Percentiles rank a stretch among this genome's conserved stretches.
Conservation (phyloP, 305 asterid genomes). For the Rubia peregrina region DNA sequence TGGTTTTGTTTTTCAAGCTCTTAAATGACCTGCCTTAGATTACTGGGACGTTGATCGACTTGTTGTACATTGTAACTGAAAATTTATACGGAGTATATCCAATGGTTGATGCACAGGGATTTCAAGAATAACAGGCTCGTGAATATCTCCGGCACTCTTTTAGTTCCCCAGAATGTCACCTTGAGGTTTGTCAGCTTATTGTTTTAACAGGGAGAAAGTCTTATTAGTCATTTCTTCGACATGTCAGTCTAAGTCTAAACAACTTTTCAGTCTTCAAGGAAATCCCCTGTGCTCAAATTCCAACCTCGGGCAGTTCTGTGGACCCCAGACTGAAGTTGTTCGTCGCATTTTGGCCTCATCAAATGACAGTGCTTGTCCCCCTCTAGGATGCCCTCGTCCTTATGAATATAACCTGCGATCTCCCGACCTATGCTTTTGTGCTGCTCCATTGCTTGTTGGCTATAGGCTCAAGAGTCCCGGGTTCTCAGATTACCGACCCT, state of each 20-base stretch:
- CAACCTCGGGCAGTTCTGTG: slow-evolving; percentile 37
- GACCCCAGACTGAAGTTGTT: slow-evolving; percentile 41
- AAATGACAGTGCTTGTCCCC: slow-evolving; percentile 32
- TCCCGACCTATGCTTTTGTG: slow-evolving; percentile 63
- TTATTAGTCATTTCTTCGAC: slow-evolving; percentile 2
- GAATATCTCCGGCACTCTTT: slow-evolving; percentile 44
- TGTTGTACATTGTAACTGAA: neutral
- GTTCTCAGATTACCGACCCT: slow-evolving; percentile 63
- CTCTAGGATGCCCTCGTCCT: slow-evolving; percentile 53
- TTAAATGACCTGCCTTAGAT: neutral
- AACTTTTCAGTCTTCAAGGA: slow-evolving; percentile 68
- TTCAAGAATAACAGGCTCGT: slow-evolving; percentile 52
- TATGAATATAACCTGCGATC: slow-evolving; percentile 54
- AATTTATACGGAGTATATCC: neutral
- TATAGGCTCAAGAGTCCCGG: slow-evolving; percentile 95
- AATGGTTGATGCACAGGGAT: slow-evolving; percentile 53
- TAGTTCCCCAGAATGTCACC: slow-evolving; percentile 45
- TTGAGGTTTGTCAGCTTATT: slow-evolving; percentile 44
- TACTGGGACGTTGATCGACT: neutral
- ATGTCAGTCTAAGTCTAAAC: slow-evolving; percentile 5
- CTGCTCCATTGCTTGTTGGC: slow-evolving; percentile 71
- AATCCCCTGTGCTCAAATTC: slow-evolving; percentile 57
- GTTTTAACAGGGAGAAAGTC: neutral
- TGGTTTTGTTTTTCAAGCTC: neutral
- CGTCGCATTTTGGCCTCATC: slow-evolving; percentile 23